Conservation (phyloP, 2,329 filamentous ascomycete genomes). For the Beauveria sp. region DNA sequence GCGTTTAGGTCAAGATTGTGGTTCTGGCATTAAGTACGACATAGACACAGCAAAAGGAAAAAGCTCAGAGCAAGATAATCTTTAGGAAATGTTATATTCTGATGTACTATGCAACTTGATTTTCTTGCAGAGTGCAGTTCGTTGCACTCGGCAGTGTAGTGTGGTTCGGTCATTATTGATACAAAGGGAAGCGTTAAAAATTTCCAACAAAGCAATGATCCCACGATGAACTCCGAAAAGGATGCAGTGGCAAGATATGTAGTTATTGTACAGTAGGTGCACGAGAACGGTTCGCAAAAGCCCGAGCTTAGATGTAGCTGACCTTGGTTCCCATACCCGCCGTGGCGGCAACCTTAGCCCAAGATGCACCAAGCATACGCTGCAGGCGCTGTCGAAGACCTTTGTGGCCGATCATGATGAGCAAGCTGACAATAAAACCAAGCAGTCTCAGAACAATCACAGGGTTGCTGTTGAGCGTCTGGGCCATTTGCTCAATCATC, state of each 20-base stretch:
- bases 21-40: neutral
- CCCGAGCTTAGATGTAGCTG: slow-evolving; percentile 68
- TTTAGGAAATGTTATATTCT: neutral
- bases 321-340: slow-evolving; percentile 97
- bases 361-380: slow-evolving; percentile 59
- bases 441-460: slow-evolving; percentile 54
- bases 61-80: neutral
- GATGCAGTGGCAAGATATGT: slow-evolving; percentile 13
- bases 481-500: slow-evolving; percentile 43
- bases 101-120: slow-evolving; percentile 6
- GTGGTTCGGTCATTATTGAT: slow-evolving; percentile 9
- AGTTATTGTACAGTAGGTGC: slow-evolving; percentile 18
- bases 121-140: neutral
- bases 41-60: neutral
- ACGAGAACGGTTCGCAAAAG: neutral
- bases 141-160: neutral
- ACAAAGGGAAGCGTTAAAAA: slow-evolving; percentile 12
- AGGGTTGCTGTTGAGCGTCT: slow-evolving; percentile 48
- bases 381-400: slow-evolving; percentile 69
- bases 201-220: neutral
- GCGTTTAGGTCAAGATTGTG: slow-evolving; percentile 1
- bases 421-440: slow-evolving; percentile 70
- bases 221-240: slow-evolving; percentile 9
- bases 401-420: slow-evolving; percentile 67
- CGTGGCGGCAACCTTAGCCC: slow-evolving; percentile 76